Evolutionary conservation across 805 yeast genomes (phyloP).

Genomic region (Candida mattraensis): DNA sequence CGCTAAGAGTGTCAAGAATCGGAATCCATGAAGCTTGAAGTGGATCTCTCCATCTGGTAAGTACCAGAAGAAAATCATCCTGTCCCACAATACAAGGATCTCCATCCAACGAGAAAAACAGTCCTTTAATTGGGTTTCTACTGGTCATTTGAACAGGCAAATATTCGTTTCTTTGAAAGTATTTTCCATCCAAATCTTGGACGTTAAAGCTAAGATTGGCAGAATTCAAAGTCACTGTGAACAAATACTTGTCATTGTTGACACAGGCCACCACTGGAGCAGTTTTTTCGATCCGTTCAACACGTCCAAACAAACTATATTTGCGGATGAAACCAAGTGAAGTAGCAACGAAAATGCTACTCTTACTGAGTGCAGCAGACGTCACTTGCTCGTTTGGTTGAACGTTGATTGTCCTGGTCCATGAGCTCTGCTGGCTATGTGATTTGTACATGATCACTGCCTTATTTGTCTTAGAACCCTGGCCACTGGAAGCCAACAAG

Average conservation of each 20-base stretch:
- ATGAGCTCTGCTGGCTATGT: conserved; percentile 64
- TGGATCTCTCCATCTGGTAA: conserved; percentile 76
- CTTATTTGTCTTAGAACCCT: conserved; percentile 11
- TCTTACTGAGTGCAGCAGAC: conserved; percentile 63
- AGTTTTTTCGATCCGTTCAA: conserved; percentile 65
- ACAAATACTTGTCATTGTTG: conserved; percentile 55
- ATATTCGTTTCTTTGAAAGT: conserved; percentile 43
- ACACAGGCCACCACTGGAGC: conserved; percentile 73
- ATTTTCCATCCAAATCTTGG: conserved; percentile 39
- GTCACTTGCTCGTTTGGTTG: conserved; percentile 57
- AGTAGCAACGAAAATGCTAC: conserved; percentile 67
- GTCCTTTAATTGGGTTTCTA: conserved; percentile 47
- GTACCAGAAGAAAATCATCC: conserved; percentile 67
- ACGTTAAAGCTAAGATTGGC: conserved; percentile 34
- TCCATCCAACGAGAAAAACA: conserved; percentile 85
- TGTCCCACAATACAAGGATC: conserved; percentile 89
- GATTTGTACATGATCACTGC: conserved; percentile 58
- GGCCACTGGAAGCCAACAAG: conserved; percentile 53
- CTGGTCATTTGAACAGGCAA: conserved; percentile 38
- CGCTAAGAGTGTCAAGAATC: conserved; percentile 58
- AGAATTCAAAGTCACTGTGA: conserved; percentile 46
- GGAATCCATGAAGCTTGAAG: conserved; percentile 88
- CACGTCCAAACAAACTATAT: conserved; percentile 72
- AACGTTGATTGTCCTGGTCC: conserved; percentile 61
- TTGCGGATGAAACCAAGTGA: conserved; percentile 71